These are phyloP conservation scores for Yamadazyma mexicana DNA, from an alignment of 1,139 yeast species.

Conservation along the genomic window DNA sequence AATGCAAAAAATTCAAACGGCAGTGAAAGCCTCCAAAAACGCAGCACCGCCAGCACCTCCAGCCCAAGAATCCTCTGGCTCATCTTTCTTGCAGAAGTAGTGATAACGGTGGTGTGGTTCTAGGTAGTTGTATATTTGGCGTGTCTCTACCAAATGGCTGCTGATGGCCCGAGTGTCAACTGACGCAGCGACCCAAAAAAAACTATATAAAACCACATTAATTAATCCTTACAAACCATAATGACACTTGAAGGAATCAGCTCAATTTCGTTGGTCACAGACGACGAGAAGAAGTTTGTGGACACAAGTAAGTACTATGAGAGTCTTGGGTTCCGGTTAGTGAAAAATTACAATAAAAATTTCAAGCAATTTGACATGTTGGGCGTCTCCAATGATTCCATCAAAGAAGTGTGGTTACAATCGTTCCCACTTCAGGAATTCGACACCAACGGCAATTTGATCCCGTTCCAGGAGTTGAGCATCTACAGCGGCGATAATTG, in stretches of 20 bases:
- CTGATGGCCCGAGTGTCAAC: slow-evolving; percentile 2
- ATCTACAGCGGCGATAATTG: slow-evolving; percentile 53
- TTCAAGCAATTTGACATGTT: slow-evolving; percentile 30
- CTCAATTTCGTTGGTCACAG: slow-evolving; percentile 62
- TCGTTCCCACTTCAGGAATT: slow-evolving; percentile 59
- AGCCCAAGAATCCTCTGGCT: neutral
- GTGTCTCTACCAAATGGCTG: slow-evolving; percentile 3
- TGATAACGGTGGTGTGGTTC: neutral
- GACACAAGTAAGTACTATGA: slow-evolving; percentile 53
- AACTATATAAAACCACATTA: slow-evolving; percentile 2
- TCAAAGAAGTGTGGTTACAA: slow-evolving; percentile 71
- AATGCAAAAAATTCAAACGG: neutral
- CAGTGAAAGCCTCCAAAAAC: neutral
- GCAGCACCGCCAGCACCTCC: neutral
- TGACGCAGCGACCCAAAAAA: slow-evolving; percentile 1
- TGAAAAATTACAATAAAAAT: slow-evolving; percentile 53
- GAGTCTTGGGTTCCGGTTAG: slow-evolving; percentile 56
- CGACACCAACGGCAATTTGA: slow-evolving; percentile 45
- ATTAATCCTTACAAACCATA: neutral
- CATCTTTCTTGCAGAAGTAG: neutral
- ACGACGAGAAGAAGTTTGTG: slow-evolving; percentile 45
- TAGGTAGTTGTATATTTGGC: neutral
- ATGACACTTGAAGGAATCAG: slow-evolving; percentile 24
- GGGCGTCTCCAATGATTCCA: slow-evolving; percentile 65
- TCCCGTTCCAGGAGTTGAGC: slow-evolving; percentile 59